Percentiles rank a stretch among this genome's conserved stretches.
These are phyloP conservation scores for Sclerotinia subarctica DNA, from an alignment of 2,329 filamentous ascomycete genomes.

Conservation along the genomic window DNA sequence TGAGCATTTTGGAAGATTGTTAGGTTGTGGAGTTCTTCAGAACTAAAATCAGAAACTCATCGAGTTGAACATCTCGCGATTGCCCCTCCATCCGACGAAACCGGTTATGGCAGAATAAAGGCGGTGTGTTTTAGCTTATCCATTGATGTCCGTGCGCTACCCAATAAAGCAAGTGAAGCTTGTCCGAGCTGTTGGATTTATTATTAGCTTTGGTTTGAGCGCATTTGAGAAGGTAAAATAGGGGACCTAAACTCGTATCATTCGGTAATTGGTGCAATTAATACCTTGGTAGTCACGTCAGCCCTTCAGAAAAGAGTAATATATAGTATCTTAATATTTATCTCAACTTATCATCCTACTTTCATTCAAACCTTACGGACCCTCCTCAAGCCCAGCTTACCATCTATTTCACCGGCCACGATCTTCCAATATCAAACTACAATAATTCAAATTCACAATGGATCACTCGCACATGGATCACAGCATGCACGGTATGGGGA, in stretches of 20 bases:
- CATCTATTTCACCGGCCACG: neutral
- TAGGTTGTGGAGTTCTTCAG: neutral
- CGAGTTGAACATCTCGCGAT: neutral
- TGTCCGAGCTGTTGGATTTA: conserved; percentile 9
- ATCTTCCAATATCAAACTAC: neutral
- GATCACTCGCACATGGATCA: conserved; percentile 29
- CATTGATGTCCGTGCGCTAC: neutral
- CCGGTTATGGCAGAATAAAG: neutral
- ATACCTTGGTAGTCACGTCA: neutral
- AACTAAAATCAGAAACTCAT: neutral
- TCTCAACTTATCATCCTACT: neutral
- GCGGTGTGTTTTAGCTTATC: neutral
- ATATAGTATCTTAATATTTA: neutral
- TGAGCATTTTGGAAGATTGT: conserved; percentile 30
- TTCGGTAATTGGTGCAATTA: conserved; percentile 2
- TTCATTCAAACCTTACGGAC: neutral
- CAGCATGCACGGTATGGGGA: conserved; percentile 49
- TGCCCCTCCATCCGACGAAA: neutral
- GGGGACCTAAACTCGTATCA: neutral
- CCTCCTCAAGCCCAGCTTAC: neutral
- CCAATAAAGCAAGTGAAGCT: conserved; percentile 1
- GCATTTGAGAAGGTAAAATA: conserved; percentile 20
- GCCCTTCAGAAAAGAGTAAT: neutral
- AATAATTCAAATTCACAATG: neutral
- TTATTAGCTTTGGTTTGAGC: conserved; percentile 16